A percentile compares a stretch with the other conserved stretches of the same genome.
phyloP scores from a whole-genome alignment of 495 filamentous ascomycete species.

The Tuber microsphaerosporum region DNA sequence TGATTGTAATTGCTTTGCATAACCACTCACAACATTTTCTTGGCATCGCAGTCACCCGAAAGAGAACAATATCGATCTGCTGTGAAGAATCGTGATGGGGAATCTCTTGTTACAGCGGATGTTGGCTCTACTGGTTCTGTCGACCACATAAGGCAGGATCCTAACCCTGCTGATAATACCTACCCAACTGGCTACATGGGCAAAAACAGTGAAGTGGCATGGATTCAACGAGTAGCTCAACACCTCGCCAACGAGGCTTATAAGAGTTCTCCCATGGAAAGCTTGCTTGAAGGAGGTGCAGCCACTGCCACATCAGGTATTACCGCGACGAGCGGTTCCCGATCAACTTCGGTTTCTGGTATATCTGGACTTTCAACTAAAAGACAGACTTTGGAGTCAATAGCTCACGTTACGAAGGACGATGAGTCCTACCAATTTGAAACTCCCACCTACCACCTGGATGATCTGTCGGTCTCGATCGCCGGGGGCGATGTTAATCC shows the following conservation, averaged over 20 bases:
- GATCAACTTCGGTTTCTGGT: conserved; percentile 34
- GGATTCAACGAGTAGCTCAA: conserved; percentile 49
- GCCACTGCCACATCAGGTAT: conserved; percentile 33
- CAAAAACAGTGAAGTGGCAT: conserved; percentile 55
- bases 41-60: conserved; percentile 6
- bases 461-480: conserved; percentile 50
- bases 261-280: conserved; percentile 21
- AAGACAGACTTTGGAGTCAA: conserved; percentile 20
- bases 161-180: conserved; percentile 49
- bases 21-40: conserved; percentile 17
- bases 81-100: conserved; percentile 32
- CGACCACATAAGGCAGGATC: conserved; percentile 57
- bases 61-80: conserved; percentile 7
- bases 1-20: conserved; percentile 19
- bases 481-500: conserved; percentile 47
- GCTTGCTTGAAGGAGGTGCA: conserved; percentile 39
- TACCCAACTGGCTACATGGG: conserved; percentile 54
- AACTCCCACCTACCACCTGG: conserved; percentile 50
- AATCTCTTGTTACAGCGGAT: conserved; percentile 46
- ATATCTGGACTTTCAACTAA: conserved; percentile 15
- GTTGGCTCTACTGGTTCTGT: conserved; percentile 57
- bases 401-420: conserved; percentile 43
- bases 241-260: conserved; percentile 34
- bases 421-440: conserved; percentile 39
- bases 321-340: conserved; percentile 30